These are phyloP conservation scores for Corylus americana DNA, from an alignment of 306 rosid species.

Conservation along the genomic window DNA sequence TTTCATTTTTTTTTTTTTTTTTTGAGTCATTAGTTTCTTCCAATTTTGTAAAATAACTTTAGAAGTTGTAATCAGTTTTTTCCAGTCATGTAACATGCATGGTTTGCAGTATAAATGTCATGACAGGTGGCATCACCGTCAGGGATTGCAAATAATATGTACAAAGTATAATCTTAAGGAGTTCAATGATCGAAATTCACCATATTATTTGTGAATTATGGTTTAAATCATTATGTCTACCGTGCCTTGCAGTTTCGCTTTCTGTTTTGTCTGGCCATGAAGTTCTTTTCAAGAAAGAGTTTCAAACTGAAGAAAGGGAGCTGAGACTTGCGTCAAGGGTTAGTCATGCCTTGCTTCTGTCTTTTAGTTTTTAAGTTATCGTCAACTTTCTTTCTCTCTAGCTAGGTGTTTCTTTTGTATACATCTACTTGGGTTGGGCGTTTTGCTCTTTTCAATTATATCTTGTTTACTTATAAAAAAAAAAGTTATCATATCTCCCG, in stretches of 20 bases:
- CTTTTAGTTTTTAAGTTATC: too few species aligned
- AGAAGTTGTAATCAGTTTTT: neutral
- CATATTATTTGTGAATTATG: neutral
- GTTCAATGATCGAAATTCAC: neutral
- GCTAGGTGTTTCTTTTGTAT: too few species aligned
- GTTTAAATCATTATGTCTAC: conserved; percentile 12
- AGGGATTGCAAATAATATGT: neutral
- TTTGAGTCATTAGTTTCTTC: neutral
- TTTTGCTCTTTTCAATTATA: too few species aligned
- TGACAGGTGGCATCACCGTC: neutral
- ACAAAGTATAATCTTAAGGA: neutral
- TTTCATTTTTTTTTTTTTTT: neutral
- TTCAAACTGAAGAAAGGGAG: conserved; percentile 35
- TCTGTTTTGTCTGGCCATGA: conserved; percentile 26
- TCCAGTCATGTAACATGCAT: neutral
- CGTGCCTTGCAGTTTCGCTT: conserved; percentile 45
- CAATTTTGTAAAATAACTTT: neutral
- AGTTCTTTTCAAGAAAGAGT: conserved; percentile 36
- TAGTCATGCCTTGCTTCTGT: conserved; percentile 16
- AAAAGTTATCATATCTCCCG: too few species aligned
- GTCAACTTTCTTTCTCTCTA: too few species aligned
- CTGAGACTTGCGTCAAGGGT: conserved; percentile 47
- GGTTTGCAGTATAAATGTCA: neutral
- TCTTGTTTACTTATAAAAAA: too few species aligned
- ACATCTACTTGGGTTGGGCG: too few species aligned